A percentile compares a stretch with the other conserved stretches of the same genome.
phyloP scores from a whole-genome alignment of 805 yeast genomes.

The Peterozyma xylosa region DNA sequence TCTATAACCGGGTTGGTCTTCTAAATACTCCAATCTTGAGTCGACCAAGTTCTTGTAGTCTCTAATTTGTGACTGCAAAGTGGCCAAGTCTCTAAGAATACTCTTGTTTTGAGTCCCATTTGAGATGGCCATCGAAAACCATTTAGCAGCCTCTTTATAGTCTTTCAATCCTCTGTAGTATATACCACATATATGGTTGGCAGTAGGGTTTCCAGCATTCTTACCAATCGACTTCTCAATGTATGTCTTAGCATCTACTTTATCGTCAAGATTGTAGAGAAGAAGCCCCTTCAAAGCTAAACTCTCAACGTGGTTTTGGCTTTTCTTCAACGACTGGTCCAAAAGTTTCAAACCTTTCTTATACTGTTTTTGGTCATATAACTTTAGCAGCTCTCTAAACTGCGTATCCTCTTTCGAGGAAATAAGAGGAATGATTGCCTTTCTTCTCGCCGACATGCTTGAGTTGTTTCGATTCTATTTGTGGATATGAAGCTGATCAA shows the following conservation, averaged over 20 bases:
- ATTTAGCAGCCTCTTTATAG: conserved; percentile 70
- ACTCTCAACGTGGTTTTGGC: conserved; percentile 70
- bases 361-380: conserved; percentile 82
- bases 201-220: conserved; percentile 46
- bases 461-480: background rate
- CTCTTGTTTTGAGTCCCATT: conserved; percentile 74
- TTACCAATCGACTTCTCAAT: conserved; percentile 55
- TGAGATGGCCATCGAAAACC: conserved; percentile 67
- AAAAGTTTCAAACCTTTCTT: conserved; percentile 74
- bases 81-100: conserved; percentile 74
- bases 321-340: conserved; percentile 71
- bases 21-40: conserved; percentile 63
- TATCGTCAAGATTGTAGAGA: conserved; percentile 47
- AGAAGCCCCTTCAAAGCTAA: conserved; percentile 79
- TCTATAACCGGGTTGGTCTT: conserved; percentile 71
- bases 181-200: conserved; percentile 81
- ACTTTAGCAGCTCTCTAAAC: conserved; percentile 74
- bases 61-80: conserved; percentile 73
- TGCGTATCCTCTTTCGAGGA: conserved; percentile 60
- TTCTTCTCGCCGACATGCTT: conserved; percentile 2
- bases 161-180: conserved; percentile 65
- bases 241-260: conserved; percentile 54
- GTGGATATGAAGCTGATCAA: too few relatives aligned
- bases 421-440: background rate
- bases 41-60: conserved; percentile 56